Base-by-base conservation (phyloP, 306 rosid genomes). In the Prunus salicina region DNA sequence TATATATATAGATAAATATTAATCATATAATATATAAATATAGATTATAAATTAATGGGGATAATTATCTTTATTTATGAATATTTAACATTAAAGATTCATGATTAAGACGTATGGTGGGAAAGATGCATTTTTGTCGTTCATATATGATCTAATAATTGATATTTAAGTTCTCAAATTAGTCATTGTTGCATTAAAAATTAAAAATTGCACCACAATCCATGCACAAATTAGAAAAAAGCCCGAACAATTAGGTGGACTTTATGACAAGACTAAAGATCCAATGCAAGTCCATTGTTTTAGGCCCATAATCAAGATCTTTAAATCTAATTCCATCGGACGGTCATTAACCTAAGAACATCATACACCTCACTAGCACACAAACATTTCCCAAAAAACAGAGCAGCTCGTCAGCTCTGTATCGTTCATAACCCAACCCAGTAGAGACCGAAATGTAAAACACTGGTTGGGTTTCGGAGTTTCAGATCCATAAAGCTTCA, bases 401-500 rank as follows among this genome's bases (percentile, higher is more conserved):
- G 67, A 57, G 66, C 18, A 53, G 75, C 64, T 53, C 75, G 11
- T 70, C 74, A 11, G 9, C 43, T 10, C 3, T 51, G 47, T 8
- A 30, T 1, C 3, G 2, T 3, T 57, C 81, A 10, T 22, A 77
- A 47, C 63, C 76, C 75, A 61, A 20, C 51, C 55, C 64, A 46
- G 58, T 45, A 15, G n/a, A 27, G 60, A 49, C 58, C 60, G 24
- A 62, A 13, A 13, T 62, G 20, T 28, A 34, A n/a, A 12, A 43
- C 14, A 53, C 75, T 20, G 51, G 32, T 67, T 67, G 10, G 28
- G 43, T 13, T 34, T 20, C 15, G 13, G 34, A 72, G 63, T 65
- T 65, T 15, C 60, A 67, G 74, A 67, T 76, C 74, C 74, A 14
- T 12, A 45, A 66, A 32, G 52, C 25, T 56, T 56, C 50, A n/a